Base-by-base conservation (phyloP, 768 basidiomycete genomes). In the Suillus subluteus region DNA sequence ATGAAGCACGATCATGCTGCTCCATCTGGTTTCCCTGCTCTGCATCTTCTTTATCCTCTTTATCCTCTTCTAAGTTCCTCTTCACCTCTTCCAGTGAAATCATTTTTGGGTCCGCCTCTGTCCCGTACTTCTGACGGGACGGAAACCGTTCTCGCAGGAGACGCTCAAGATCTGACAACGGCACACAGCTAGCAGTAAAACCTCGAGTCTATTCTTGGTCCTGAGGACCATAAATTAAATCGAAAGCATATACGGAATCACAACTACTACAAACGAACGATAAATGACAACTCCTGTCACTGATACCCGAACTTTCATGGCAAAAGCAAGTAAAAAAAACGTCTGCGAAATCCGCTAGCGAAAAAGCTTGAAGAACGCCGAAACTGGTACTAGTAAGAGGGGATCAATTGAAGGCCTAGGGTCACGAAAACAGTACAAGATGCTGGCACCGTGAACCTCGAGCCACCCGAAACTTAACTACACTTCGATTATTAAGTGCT, bases 111-210 rank as follows among this genome's bases (percentile, higher is more conserved):
- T 6, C 59, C 62, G 15, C 52, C 40, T 32, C 58, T 48, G 48
- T 66, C 64, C 13, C 66, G 37, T 58, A 38, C 56, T 38, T 58
- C 37, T 38, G n/a, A 38, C 56, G 56, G n/a, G 56, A 58, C 37
- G 23, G 56, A 58, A 58, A 37, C 40, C 69, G 16, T 48, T n/a
- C 46, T 48, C 46, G 46, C n/a, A 48, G 46, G 46, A 48, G n/a
- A n/a, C n/a, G n/a, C 12, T 48, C 46, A 23, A 48, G n/a, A 23
- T 32, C 35, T 8, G 63, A 56, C 38, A 67, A 23, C 8, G 71
- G 69, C 30, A 73, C 55, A 74, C 74, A 75, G 26, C 3, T 32
- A 32, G 32, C 32, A 32, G 32, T 32, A 32, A 32, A 32, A 32
- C 32, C 32, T 32, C 32, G 32, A 32, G 32, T 32, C 4, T 32